phyloP scores from a whole-genome alignment of 139 green algal species.

The Tetradesmus lagerheimii region DNA sequence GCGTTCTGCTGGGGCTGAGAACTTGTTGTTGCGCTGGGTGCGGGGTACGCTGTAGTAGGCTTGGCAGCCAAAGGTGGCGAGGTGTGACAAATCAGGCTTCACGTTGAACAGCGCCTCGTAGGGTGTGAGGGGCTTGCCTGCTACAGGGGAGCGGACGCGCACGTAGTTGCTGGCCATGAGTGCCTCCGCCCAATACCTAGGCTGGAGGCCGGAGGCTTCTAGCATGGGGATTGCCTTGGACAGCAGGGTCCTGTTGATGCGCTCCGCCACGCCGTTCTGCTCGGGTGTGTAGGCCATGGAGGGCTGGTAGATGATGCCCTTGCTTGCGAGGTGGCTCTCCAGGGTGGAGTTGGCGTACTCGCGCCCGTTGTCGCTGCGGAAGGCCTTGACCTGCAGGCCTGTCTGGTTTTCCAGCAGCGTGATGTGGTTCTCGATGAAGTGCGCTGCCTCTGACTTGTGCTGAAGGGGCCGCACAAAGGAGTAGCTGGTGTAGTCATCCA shows the following conservation, averaged over 20 bases:
- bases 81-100: constrained; percentile 46
- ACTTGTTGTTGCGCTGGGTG: constrained; percentile 41
- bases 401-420: not conserved
- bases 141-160: constrained; percentile 27
- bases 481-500: not conserved
- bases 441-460: not conserved
- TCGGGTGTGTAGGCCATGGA: constrained; percentile 50
- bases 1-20: not conserved
- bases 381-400: not conserved
- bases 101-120: constrained; percentile 38
- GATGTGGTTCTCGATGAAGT: not conserved
- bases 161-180: not conserved
- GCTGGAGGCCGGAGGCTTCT: not conserved
- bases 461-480: not conserved
- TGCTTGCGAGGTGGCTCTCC: too few species aligned
- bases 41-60: constrained; percentile 27
- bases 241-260: constrained; percentile 50
- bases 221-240: constrained; percentile 35
- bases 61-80: constrained; percentile 45
- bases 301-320: constrained; percentile 42
- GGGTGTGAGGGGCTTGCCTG: constrained; percentile 15
- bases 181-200: constrained; percentile 19
- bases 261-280: constrained; percentile 56
- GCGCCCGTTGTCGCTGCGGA: not conserved
- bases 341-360: not conserved